Evolutionary conservation across 257 asterid species (phyloP).

Genomic region (Agastache rugosa): DNA sequence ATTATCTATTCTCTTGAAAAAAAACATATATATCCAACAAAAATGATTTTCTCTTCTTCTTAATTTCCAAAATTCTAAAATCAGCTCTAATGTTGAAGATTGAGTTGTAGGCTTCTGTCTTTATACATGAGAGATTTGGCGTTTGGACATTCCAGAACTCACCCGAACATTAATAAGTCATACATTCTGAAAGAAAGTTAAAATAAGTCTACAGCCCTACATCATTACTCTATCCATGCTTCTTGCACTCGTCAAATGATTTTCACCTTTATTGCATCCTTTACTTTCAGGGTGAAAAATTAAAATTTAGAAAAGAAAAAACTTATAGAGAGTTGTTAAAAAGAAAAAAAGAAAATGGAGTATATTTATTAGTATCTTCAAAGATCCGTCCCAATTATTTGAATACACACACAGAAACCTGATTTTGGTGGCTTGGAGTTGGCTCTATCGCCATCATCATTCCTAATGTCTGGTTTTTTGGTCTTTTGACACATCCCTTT

Average conservation of each 20-base stretch:
- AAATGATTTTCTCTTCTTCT: no score
- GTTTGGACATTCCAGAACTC: no score
- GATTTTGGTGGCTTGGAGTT: conserved; percentile 15
- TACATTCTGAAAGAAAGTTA: no score
- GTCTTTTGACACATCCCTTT: conserved; percentile 48
- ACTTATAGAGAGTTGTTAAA: conserved; percentile 17
- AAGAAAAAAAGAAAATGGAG: not conserved
- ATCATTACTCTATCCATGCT: conserved; percentile 20
- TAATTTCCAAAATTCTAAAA: no score
- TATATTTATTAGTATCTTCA: conserved; percentile 35
- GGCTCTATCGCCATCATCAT: conserved; percentile 32
- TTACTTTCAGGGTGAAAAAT: not conserved
- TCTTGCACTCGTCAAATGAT: conserved; percentile 42
- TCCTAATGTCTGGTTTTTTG: conserved; percentile 39
- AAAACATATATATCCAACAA: no score
- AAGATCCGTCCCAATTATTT: conserved; percentile 33
- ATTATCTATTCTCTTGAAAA: no score
- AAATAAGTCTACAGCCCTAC: not conserved
- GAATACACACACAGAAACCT: conserved; percentile 29
- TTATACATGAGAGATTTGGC: no score
- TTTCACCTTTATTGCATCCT: conserved; percentile 25
- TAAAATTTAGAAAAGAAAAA: not conserved
- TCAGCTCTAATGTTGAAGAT: no score
- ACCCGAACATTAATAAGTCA: no score
- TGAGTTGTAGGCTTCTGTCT: no score